phyloP scores from a whole-genome alignment of 306 rosid species.

The Sicyos baderoa region DNA sequence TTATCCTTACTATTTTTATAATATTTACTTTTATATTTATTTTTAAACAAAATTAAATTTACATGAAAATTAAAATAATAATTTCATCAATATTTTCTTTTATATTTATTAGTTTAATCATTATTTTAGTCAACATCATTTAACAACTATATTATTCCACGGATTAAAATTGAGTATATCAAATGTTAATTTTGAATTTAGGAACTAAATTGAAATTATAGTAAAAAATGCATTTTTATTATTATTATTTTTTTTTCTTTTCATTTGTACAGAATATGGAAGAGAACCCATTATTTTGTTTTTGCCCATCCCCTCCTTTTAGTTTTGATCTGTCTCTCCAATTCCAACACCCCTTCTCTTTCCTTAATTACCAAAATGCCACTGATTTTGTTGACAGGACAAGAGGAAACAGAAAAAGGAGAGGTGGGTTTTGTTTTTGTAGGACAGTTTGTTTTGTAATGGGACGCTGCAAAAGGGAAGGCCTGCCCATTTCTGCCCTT shows the following conservation, averaged over 20 bases:
- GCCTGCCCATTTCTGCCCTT: background rate
- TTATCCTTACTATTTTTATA: no score
- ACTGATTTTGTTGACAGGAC: constrained; percentile 11
- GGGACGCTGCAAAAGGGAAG: constrained; percentile 22
- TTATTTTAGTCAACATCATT: no score
- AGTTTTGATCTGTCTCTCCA: constrained; percentile 40
- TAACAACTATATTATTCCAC: no score
- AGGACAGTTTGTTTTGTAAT: constrained; percentile 14
- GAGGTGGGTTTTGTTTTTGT: background rate
- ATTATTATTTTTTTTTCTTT: background rate
- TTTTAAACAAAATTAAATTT: no score
- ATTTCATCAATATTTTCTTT: no score
- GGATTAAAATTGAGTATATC: no score
- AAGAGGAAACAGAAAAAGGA: background rate
- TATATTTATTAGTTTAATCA: no score
- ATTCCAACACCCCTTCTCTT: constrained; percentile 40
- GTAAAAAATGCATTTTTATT: no score
- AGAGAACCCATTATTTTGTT: background rate
- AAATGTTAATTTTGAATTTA: no score
- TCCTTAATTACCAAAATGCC: constrained; percentile 29
- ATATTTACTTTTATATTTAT: no score
- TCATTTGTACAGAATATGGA: background rate
- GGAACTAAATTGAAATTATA: no score
- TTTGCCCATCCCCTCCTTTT: constrained; percentile 30
- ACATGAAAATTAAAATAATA: no score